Evolutionary conservation across 352 stramenopile genomes (phyloP), one percentile per base, ranked within the genome.

Genomic region (Phytopythium cucurbitacearum): DNA sequence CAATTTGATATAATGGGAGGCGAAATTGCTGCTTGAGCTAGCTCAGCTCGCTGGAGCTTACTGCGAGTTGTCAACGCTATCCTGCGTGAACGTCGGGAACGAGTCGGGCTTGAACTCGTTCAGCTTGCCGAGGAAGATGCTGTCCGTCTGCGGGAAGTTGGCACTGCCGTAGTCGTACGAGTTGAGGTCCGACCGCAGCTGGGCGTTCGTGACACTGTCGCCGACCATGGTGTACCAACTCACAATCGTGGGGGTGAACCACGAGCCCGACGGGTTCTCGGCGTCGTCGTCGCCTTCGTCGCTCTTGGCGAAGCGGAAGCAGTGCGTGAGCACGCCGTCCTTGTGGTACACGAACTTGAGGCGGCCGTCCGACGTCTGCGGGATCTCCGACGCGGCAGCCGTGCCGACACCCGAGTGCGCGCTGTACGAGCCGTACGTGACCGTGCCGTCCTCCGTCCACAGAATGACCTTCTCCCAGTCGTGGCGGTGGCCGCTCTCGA

Each of bases 391-490:
- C 5, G 37, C 45, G 9, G 43, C 43, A 1, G 15, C 16, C 15
- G 53, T 53, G 44, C 39, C 35, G 4, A 59, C 39, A 6, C 43
- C 43, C n/a, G 41, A 51, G 38, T 53, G 53, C n/a, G 53, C 43
- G 4, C 35, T 47, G 42, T 38, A 44, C 37, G 34, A 47, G 37
- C 42, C 53, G 36, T 51, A 41, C 1, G 43, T 47, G 9, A 59
- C 53, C 10, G 16, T 13, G 34, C 51, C 51, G 16, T 68, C 56
- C 35, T 60, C 56, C 13, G 67, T 58, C 60, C 60, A 72, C 11
- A 79, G 52, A 34, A 79, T 48, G 21, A 43, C 49, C 21, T 73
- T 67, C 50, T 79, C 65, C 69, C 69, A 79, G 54, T 78, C 68
- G 60, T 78, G 65, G 5, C 69, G 65, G 45, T 73, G 65, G 4